Evolutionary conservation across 2,329 filamentous ascomycete genomes (phyloP), one percentile per base, ranked within the genome.

Genomic region (Pyrenochaeta sp.): DNA sequence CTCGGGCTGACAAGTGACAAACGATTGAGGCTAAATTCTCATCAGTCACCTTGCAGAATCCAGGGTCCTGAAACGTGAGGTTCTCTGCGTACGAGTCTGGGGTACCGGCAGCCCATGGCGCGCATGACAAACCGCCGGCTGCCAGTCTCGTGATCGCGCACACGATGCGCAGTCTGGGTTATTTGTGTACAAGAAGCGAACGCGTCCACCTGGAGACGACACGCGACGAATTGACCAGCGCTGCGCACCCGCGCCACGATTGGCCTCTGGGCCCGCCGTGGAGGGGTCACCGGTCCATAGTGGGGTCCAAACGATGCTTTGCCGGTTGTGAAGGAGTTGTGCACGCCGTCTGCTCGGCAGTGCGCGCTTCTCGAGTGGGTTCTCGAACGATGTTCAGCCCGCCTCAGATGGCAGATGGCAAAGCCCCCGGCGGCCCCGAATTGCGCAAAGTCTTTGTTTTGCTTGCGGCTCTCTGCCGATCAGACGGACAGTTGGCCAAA

Each of bases 111-210:
- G 28, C n/a, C 41, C 41, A 48, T 47, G 44, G 46, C 45, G 19
- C 48, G 43, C 44, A 47, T 54, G 30, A 45, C 43, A 19, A 48
- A 43, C n/a, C n/a, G n/a, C n/a, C n/a, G n/a, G n/a, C n/a, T n/a
- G n/a, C n/a, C n/a, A n/a, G 62, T 70, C 67, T 68, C 61, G 68
- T 62, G 68, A 68, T 52, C 38, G 44, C 61, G 67, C 53, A 60
- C 52, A 35, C 44, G 49, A 24, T 44, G 43, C 42, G 40, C 50
- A 48, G 41, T 53, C 53, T 55, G 35, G 48, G 48, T 60, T 57
- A 48, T 65, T 68, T 70, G 63, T 71, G 65, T 69, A 66, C 58
- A 28, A 22, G 36, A 36, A 42, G 42, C 41, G 53, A 53, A 51
- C 66, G 64, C 67, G 68, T 71, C 61, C 48, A 55, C 67, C 60